A percentile compares a stretch with the other conserved stretches of the same genome.
Conservation (phyloP, 495 filamentous ascomycete species). For the Xylaria palmicola region DNA sequence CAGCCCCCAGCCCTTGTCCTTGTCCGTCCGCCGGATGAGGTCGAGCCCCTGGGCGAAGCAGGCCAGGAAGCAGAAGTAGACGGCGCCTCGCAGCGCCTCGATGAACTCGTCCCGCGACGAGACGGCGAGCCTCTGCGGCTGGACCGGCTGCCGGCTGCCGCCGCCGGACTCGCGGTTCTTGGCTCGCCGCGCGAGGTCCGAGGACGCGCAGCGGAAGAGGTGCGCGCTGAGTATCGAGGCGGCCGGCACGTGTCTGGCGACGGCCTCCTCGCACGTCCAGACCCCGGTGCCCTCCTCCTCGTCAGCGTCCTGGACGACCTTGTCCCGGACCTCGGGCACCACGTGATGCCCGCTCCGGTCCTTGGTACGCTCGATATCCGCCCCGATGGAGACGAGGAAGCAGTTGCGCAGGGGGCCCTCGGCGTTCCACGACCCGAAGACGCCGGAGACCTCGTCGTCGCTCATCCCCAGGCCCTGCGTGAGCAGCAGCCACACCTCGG, state of each 20-base stretch:
- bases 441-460: conserved; percentile 61
- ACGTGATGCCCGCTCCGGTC: conserved; percentile 53
- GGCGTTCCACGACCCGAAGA: conserved; percentile 61
- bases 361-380: conserved; percentile 57
- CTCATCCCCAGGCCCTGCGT: conserved; percentile 56
- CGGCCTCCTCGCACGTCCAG: conserved; percentile 64
- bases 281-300: conserved; percentile 67
- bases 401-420: conserved; percentile 58
- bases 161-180: conserved; percentile 13
- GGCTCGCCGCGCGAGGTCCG: conserved; percentile 57
- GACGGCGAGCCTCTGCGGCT: neutral
- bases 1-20: conserved; percentile 63
- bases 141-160: neutral
- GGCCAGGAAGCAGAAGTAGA: conserved; percentile 62
- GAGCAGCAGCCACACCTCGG: conserved; percentile 68
- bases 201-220: conserved; percentile 64
- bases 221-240: conserved; percentile 66
- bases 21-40: conserved; percentile 61
- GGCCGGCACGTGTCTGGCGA: conserved; percentile 59
- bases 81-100: conserved; percentile 59
- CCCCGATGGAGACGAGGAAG: conserved; percentile 63
- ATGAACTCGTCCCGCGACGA: conserved; percentile 47
- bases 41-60: conserved; percentile 68
- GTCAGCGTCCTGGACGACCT: conserved; percentile 72
- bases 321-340: conserved; percentile 67